Evolutionary conservation across 2,329 filamentous ascomycete genomes (phyloP).

Genomic region (Emericellopsis atlantica): DNA sequence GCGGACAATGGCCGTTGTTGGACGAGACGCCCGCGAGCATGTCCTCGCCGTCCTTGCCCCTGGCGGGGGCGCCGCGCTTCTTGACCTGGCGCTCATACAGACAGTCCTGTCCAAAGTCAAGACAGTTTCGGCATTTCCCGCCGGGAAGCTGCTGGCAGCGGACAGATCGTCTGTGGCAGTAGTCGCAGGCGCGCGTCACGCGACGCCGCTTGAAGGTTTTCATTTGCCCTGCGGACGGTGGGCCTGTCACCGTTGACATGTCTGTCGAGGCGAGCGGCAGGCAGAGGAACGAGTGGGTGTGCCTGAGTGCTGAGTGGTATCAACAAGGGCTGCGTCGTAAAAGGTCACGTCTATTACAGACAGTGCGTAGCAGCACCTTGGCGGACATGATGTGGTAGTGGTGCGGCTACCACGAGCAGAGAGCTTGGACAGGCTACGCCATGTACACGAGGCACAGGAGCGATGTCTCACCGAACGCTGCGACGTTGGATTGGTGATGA

Average conservation of each 20-base stretch:
- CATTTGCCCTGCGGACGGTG: neutral
- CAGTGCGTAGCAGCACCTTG: too few species aligned
- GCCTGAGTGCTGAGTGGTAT: too few species aligned
- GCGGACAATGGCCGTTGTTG: neutral
- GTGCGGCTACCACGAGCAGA: too few species aligned
- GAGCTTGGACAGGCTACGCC: too few species aligned
- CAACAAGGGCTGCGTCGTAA: too few species aligned
- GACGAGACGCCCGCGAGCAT: neutral
- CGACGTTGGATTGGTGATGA: too few species aligned
- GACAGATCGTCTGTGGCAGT: slow-evolving; percentile 23
- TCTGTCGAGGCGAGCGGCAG: too few species aligned
- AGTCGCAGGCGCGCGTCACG: slow-evolving; percentile 17
- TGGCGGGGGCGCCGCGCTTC: slow-evolving; percentile 14
- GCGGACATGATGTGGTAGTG: too few species aligned
- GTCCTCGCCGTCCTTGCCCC: neutral
- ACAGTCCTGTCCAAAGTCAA: slow-evolving; percentile 33
- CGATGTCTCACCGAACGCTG: too few species aligned
- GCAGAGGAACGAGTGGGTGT: too few species aligned
- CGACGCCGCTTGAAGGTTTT: slow-evolving; percentile 1
- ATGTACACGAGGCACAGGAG: too few species aligned
- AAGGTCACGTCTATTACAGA: neutral
- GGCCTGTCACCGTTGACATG: neutral
- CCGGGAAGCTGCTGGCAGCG: slow-evolving; percentile 10
- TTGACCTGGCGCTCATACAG: slow-evolving; percentile 27
- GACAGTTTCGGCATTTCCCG: slow-evolving; percentile 33